Evolutionary conservation across 257 asterid species (phyloP).

Genomic region (Przewalskia tangutica): DNA sequence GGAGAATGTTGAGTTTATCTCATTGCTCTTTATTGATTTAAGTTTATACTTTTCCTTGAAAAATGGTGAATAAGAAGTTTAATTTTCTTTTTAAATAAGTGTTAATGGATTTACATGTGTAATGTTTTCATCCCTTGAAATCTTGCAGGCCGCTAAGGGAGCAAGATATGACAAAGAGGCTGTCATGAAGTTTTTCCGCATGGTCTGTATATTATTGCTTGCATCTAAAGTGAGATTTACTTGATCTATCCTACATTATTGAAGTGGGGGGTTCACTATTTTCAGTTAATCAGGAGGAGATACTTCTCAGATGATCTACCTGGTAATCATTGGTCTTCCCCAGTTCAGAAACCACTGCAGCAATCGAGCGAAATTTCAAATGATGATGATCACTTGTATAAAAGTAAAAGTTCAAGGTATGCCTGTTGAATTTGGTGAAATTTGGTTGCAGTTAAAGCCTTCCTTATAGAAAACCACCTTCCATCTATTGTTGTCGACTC

Average conservation of each 20-base stretch:
- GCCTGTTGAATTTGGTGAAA: not conserved
- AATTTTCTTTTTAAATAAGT: not conserved
- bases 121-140: not conserved
- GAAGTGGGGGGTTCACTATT: constrained; percentile 9
- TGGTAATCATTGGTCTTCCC: constrained; percentile 58
- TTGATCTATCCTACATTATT: not conserved
- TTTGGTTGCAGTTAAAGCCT: not conserved
- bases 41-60: not conserved
- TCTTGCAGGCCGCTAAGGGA: constrained; percentile 85
- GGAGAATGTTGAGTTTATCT: not conserved
- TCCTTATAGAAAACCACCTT: not conserved
- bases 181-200: constrained; percentile 68
- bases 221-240: not conserved
- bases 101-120: not conserved
- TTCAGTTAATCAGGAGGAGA: constrained; percentile 91
- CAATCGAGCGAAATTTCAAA: constrained; percentile 61
- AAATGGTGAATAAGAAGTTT: not conserved
- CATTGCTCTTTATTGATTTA: not conserved
- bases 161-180: constrained; percentile 95
- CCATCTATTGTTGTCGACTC: not conserved
- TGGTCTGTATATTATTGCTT: constrained; percentile 38
- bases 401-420: constrained; percentile 32
- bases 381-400: constrained; percentile 62
- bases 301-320: constrained; percentile 93
- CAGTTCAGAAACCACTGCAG: constrained; percentile 31